phyloP scores from a whole-genome alignment of 208 protist genomes.

The Crithidia brevicula region DNA sequence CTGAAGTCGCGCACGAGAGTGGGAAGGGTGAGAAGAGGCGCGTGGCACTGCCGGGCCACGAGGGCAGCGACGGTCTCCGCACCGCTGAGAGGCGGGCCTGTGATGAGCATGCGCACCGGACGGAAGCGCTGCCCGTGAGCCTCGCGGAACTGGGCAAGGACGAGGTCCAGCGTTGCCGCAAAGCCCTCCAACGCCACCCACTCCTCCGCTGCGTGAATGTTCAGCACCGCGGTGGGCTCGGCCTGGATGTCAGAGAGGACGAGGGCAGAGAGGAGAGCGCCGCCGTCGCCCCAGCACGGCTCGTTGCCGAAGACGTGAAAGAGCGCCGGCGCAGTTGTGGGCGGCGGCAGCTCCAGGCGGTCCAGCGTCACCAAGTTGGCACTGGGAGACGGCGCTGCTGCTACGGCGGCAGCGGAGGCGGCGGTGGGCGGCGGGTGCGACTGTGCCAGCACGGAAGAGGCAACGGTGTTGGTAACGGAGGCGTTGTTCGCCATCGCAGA shows the following conservation, averaged over 20 bases:
- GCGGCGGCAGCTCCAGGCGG: constrained; percentile 21
- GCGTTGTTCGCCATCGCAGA: too few species aligned
- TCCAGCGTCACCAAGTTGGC: constrained; percentile 21
- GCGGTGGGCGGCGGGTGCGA: not conserved
- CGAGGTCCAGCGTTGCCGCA: constrained; percentile 58
- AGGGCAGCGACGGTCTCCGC: constrained; percentile 47
- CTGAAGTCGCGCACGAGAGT: constrained; percentile 58
- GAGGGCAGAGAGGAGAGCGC: constrained; percentile 21
- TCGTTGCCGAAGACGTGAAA: constrained; percentile 26
- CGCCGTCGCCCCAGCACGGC: constrained; percentile 27
- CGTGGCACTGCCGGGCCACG: constrained; percentile 62
- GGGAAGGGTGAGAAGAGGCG: constrained; percentile 58
- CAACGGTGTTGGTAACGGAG: not conserved
- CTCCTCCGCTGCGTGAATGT: constrained; percentile 71
- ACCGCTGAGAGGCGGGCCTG: constrained; percentile 86
- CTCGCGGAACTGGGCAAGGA: constrained; percentile 78
- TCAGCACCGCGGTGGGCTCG: constrained; percentile 60
- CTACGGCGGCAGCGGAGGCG: not conserved
- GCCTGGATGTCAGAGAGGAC: constrained; percentile 77
- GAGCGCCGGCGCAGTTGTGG: constrained; percentile 6
- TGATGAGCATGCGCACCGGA: constrained; percentile 74
- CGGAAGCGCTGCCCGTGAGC: constrained; percentile 36
- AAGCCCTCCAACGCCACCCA: constrained; percentile 86
- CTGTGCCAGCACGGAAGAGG: not conserved
- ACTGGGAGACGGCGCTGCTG: too few species aligned